These are phyloP conservation scores for Vaccinium macrocarpon DNA, from an alignment of 148 eudicot species.

Conservation along the genomic window DNA sequence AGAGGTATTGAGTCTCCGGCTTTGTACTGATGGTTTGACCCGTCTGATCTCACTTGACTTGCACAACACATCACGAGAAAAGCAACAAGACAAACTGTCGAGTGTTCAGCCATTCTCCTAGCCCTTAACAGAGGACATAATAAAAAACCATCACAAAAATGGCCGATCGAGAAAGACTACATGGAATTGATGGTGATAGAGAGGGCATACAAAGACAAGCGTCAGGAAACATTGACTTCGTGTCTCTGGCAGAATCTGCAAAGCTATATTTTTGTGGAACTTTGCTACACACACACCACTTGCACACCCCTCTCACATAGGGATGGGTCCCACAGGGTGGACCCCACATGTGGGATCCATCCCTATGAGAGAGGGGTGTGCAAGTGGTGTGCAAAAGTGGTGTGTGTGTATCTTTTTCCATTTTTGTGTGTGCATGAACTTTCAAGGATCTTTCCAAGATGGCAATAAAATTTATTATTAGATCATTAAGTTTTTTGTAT, in stretches of 20 bases:
- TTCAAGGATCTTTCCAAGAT: not conserved
- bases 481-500: not conserved
- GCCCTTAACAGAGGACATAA: not conserved
- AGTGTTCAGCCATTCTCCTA: slow-evolving; percentile 6
- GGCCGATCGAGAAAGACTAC: not conserved
- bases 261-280: no score
- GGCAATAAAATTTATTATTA: not conserved
- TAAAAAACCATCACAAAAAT: not conserved
- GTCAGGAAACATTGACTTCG: not conserved
- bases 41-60: slow-evolving; percentile 17
- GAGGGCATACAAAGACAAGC: not conserved
- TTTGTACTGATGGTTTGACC: slow-evolving; percentile 24
- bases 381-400: no score
- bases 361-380: no score
- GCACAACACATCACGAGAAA: not conserved
- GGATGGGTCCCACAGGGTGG: no score
- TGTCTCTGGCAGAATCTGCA: not conserved
- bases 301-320: no score
- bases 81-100: not conserved
- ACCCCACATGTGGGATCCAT: no score
- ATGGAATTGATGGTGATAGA: not conserved
- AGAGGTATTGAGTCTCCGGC: slow-evolving; percentile 38
- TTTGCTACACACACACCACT: no score
- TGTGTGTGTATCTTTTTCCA: no score
- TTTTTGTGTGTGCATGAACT: not conserved